phyloP scores from a whole-genome alignment of 257 asterid genomes.

The Galeopsis tetrahit region DNA sequence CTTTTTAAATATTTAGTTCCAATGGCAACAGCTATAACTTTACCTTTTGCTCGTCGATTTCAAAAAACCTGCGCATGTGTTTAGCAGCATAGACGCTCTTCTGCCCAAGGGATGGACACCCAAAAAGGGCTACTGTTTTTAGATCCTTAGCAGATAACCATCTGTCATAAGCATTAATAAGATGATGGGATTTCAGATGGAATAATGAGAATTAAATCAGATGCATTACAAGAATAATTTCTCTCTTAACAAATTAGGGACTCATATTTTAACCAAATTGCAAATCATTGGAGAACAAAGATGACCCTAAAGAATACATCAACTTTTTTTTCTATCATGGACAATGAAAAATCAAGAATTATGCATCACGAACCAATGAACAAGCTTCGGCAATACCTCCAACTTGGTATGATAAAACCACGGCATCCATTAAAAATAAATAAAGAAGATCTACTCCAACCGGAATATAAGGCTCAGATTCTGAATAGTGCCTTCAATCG shows the following conservation, averaged over 20 bases:
- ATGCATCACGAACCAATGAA: neutral
- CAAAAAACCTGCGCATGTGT: constrained; percentile 66
- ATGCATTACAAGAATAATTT: neutral
- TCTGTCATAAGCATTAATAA: constrained; percentile 51
- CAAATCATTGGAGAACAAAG: neutral
- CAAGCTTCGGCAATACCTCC: constrained; percentile 2
- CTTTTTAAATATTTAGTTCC: neutral
- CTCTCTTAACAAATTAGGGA: neutral
- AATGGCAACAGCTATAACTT: neutral
- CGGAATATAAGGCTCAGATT: neutral
- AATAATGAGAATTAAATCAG: constrained; percentile 4
- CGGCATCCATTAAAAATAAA: neutral
- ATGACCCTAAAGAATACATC: neutral
- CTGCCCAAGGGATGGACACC: constrained; percentile 72
- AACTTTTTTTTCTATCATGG: neutral
- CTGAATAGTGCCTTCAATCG: neutral
- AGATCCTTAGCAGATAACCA: constrained; percentile 90
- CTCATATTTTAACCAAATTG: neutral
- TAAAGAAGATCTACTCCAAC: neutral
- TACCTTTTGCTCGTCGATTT: constrained; percentile 66
- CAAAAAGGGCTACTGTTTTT: constrained; percentile 71
- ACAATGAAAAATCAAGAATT: constrained; percentile 3
- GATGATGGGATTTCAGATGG: constrained; percentile 22
- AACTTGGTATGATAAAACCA: constrained; percentile 13
- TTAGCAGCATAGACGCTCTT: constrained; percentile 59